A percentile compares a stretch with the other conserved stretches of the same genome.
Evolutionary conservation across 805 yeast species (phyloP).

Genomic region (Blastobotrys muscicola): DNA sequence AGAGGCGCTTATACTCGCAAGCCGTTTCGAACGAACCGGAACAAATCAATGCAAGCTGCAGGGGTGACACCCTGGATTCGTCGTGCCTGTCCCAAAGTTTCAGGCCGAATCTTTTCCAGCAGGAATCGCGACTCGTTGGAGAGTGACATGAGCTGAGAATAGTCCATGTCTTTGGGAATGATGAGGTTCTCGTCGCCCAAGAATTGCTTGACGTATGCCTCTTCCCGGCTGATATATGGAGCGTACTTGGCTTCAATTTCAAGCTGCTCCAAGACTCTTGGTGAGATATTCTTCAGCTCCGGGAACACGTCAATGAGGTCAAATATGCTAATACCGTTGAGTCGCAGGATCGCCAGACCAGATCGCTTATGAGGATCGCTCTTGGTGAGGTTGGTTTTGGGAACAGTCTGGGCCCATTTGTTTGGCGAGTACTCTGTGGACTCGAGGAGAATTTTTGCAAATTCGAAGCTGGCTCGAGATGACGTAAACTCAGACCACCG

Average conservation of each 20-base stretch:
- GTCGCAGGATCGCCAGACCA: conserved; percentile 66
- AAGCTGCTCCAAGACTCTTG: conserved; percentile 47
- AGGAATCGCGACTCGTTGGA: conserved; percentile 66
- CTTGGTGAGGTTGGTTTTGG: conserved; percentile 26
- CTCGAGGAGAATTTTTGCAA: conserved; percentile 38
- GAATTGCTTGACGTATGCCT: conserved; percentile 62
- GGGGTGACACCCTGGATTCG: conserved; percentile 94
- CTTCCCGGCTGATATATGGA: conserved; percentile 69
- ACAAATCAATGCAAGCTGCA: conserved; percentile 77
- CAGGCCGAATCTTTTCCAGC: conserved; percentile 69
- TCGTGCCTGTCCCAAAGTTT: conserved; percentile 90
- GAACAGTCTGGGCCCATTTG: conserved; percentile 44
- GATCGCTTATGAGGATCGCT: conserved; percentile 34
- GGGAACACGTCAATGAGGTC: conserved; percentile 29
- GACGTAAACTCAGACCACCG: conserved; percentile 42
- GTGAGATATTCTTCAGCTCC: conserved; percentile 29
- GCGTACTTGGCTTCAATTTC: conserved; percentile 76
- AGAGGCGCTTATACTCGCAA: not conserved
- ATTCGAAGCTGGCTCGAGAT: conserved; percentile 39
- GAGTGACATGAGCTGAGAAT: conserved; percentile 48
- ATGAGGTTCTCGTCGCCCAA: conserved; percentile 69
- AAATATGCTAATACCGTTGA: conserved; percentile 31
- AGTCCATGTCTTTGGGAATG: conserved; percentile 63
- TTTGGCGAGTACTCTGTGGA: conserved; percentile 40
- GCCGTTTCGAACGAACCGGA: conserved; percentile 26